Percentiles rank a stretch among this genome's conserved stretches.
Evolutionary conservation across 192 early-diverging fungal genomes (phyloP).

Genomic region (Coemansia sp.): DNA sequence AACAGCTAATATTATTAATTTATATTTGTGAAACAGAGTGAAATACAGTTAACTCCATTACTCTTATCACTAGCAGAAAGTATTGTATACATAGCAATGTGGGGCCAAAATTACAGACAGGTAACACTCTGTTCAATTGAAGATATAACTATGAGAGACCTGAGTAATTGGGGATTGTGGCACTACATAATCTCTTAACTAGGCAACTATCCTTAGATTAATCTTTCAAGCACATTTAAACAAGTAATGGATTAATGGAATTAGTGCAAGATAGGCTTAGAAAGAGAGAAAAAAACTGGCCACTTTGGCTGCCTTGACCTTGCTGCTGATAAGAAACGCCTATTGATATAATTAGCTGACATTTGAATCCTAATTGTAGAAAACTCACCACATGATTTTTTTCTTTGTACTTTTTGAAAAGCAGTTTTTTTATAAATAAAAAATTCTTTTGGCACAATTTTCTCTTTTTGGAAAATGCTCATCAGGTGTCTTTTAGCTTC

Average conservation of each 20-base stretch:
- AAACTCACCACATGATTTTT: background rate
- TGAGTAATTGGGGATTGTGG: too few relatives aligned
- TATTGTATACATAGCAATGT: background rate
- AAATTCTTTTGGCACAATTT: background rate
- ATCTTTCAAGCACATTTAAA: too few relatives aligned
- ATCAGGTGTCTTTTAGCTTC: too few relatives aligned
- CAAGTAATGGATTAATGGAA: too few relatives aligned
- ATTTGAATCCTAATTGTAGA: background rate
- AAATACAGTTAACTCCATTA: background rate
- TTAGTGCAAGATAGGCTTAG: too few relatives aligned
- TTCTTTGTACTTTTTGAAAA: background rate
- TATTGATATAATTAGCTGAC: background rate
- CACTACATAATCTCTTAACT: too few relatives aligned
- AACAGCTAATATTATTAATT: background rate
- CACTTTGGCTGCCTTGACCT: background rate
- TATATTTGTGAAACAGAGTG: background rate
- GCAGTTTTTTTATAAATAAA: background rate
- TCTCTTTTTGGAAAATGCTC: background rate
- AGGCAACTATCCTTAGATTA: too few relatives aligned
- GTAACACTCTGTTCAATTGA: background rate
- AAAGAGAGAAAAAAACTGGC: background rate
- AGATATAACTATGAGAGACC: too few relatives aligned
- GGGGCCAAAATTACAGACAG: background rate
- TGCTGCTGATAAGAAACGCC: background rate
- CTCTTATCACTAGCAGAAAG: background rate